Evolutionary conservation across 495 filamentous ascomycete species (phyloP), one percentile per base, ranked within the genome.

Genomic region (Durotheca rogersii): DNA sequence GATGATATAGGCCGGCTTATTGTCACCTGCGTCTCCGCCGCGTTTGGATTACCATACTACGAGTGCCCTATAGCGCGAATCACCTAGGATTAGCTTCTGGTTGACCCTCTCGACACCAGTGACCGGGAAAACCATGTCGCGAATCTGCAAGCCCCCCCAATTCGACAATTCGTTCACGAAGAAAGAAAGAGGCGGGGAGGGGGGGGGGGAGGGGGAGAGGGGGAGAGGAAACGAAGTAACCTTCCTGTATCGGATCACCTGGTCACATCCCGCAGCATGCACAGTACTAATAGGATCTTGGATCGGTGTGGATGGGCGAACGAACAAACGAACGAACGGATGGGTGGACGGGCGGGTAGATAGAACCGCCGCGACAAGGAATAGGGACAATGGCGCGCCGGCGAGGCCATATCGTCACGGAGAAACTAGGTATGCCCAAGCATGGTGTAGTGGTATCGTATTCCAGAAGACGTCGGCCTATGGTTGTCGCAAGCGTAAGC

Each of bases 21-120:
- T 53, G 31, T 49, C 45, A 46, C 41, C n/a, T 59, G 34, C 50
- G 32, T 44, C 36, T 48, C 50, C 45, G 43, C 45, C 23, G 25
- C 1, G 38, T 15, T n/a, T 31, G 33, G 32, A 44, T 48, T 40
- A 40, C 12, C 16, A 39, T 41, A 40, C 18, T 59, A 46, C 50
- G 45, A 58, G 49, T 12, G 20, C 6, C 19, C 10, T 34, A 23
- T 7, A 25, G 27, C 3, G 27, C 21, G 35, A 18, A 35, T 39
- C 18, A 39, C n/a, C 33, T 14, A 14, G 35, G 27, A 34, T 39
- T n/a, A 39, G 17, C 47, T 32, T 37, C 37, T 34, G 47, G 35
- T 51, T 47, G 9, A 33, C 3, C 36, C 9, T 23, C 9, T 23
- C 9, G 36, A 9, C 39, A 29, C 34, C 20, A 21, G 34, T 35